A percentile compares a stretch with the other conserved stretches of the same genome.
Conservation (phyloP, 345 rosid genomes). For the Punica granatum region DNA sequence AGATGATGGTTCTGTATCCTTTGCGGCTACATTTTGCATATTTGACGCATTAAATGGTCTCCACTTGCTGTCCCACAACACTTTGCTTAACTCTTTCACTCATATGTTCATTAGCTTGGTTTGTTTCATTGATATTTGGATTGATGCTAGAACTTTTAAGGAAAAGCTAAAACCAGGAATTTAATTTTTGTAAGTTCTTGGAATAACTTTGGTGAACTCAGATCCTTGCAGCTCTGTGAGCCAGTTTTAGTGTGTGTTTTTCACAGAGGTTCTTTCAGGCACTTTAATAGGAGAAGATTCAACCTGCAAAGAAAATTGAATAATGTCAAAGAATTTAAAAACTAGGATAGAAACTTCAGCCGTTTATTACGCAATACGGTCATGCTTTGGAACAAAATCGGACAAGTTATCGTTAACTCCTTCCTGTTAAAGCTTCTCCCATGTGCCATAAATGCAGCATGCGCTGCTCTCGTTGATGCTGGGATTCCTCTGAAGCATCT, state of each 20-base stretch:
- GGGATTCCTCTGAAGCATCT: slow-evolving; percentile 95
- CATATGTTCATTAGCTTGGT: background rate
- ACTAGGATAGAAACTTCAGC: background rate
- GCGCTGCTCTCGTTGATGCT: slow-evolving; percentile 94
- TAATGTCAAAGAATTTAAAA: background rate
- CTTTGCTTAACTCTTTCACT: background rate
- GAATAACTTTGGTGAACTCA: background rate
- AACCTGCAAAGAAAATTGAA: background rate
- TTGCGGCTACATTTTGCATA: slow-evolving; percentile 6
- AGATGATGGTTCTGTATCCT: slow-evolving; percentile 98
- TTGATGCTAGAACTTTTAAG: background rate
- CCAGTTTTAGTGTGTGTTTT: background rate
- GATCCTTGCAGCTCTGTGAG: background rate
- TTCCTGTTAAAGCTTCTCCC: slow-evolving; percentile 62
- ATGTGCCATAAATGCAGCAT: slow-evolving; percentile 89
- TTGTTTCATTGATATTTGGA: background rate
- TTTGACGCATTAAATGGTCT: background rate
- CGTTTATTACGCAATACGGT: no score
- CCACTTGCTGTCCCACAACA: background rate
- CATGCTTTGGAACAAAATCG: background rate
- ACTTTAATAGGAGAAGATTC: background rate
- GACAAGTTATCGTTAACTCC: slow-evolving; percentile 35
- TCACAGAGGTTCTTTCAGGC: background rate
- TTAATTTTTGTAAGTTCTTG: background rate
- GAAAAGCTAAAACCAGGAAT: background rate